phyloP scores from a whole-genome alignment of 2,329 filamentous ascomycete genomes.

The Dissoconium aciculare region DNA sequence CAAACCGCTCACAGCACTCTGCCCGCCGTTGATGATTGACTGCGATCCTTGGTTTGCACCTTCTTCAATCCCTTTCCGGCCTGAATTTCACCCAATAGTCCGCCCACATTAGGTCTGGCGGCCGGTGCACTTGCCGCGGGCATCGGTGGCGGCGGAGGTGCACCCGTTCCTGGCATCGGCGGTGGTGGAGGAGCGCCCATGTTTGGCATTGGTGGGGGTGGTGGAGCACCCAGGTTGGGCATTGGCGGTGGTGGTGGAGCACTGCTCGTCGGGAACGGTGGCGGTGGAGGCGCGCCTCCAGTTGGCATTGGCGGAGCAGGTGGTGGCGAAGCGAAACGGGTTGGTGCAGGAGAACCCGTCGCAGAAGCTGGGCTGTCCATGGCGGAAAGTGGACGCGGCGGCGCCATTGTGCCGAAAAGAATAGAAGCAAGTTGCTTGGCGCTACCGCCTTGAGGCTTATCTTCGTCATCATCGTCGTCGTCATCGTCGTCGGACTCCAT shows the following conservation, averaged over 20 bases:
- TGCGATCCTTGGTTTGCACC: slow-evolving; percentile 79
- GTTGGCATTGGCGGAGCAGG: slow-evolving; percentile 32
- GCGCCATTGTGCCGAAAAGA: slow-evolving; percentile 92
- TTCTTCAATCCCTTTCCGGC: slow-evolving; percentile 67
- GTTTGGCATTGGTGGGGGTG: slow-evolving; percentile 31
- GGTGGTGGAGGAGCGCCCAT: slow-evolving; percentile 32
- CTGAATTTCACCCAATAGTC: slow-evolving; percentile 71
- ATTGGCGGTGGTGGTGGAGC: slow-evolving; percentile 37
- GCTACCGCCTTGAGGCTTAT: slow-evolving; percentile 56
- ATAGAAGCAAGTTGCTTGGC: slow-evolving; percentile 90
- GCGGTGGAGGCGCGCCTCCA: slow-evolving; percentile 27
- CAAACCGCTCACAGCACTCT: slow-evolving; percentile 38
- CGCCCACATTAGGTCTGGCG: slow-evolving; percentile 31
- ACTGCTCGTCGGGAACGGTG: slow-evolving; percentile 16
- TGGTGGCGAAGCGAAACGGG: slow-evolving; percentile 23
- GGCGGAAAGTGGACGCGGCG: slow-evolving; percentile 73
- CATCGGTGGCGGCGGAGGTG: slow-evolving; percentile 30
- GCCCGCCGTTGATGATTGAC: slow-evolving; percentile 56
- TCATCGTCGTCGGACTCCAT: slow-evolving; percentile 61
- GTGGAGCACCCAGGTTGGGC: slow-evolving; percentile 28
- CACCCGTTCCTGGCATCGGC: slow-evolving; percentile 22
- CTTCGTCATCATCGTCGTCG: slow-evolving; percentile 59
- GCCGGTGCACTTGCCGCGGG: slow-evolving; percentile 33
- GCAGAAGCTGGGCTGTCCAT: slow-evolving; percentile 45
- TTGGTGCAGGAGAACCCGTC: slow-evolving; percentile 24